Percentiles rank a stretch among this genome's conserved stretches.
Conservation (phyloP, 345 rosid species). For the Aquilaria malaccensis region DNA sequence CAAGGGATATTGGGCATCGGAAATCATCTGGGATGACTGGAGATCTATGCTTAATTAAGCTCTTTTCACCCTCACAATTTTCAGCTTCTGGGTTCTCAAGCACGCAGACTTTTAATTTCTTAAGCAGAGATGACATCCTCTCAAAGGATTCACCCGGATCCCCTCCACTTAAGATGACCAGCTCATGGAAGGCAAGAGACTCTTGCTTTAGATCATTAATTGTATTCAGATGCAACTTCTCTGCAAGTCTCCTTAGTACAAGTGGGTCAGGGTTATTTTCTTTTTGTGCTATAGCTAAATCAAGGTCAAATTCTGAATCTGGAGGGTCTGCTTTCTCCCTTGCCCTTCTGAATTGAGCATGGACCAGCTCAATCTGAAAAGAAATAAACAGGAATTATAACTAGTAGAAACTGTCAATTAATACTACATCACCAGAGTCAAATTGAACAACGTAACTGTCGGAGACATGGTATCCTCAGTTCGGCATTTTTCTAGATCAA, state of each 20-base stretch:
- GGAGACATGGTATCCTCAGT: background rate
- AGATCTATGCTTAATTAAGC: constrained; percentile 59
- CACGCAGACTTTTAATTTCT: constrained; percentile 56
- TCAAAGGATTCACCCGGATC: constrained; percentile 54
- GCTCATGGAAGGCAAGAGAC: constrained; percentile 70
- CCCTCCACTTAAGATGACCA: constrained; percentile 54
- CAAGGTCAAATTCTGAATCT: constrained; percentile 66
- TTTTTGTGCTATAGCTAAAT: constrained; percentile 47
- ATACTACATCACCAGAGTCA: background rate
- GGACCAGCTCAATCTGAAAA: constrained; percentile 77
- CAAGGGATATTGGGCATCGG: constrained; percentile 97
- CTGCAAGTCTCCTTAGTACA: constrained; percentile 61
- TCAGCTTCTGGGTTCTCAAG: constrained; percentile 53
- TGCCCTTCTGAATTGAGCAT: constrained; percentile 81
- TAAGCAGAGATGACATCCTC: constrained; percentile 60
- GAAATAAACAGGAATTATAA: background rate
- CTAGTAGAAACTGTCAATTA: background rate
- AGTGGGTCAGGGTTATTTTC: constrained; percentile 56
- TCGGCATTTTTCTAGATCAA: background rate
- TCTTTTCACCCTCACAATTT: constrained; percentile 36
- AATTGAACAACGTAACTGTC: no score
- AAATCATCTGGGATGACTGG: constrained; percentile 98
- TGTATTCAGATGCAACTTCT: constrained; percentile 72
- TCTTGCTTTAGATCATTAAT: constrained; percentile 73
- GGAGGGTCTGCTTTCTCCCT: constrained; percentile 46